These are phyloP conservation scores for Plantago coronopus DNA, from an alignment of 305 asterid species.

Conservation along the genomic window DNA sequence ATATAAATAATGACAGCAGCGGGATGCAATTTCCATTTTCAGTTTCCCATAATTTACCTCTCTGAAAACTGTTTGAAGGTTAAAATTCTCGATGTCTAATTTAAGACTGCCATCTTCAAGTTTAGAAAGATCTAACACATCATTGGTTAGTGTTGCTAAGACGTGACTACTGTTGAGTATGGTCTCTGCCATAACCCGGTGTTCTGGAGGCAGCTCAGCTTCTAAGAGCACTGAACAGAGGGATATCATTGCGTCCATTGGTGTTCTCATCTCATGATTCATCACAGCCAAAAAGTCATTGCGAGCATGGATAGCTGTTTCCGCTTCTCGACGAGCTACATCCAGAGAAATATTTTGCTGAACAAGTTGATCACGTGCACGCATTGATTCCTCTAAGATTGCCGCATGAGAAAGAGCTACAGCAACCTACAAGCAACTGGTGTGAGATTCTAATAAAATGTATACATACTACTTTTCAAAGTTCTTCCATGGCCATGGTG, in stretches of 20 bases:
- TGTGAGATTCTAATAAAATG: background rate
- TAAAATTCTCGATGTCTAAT: conserved; percentile 43
- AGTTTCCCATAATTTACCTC: conserved; percentile 36
- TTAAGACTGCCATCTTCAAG: conserved; percentile 72
- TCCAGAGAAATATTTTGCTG: conserved; percentile 66
- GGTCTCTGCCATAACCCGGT: conserved; percentile 65
- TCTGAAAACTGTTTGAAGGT: conserved; percentile 47
- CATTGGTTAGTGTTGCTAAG: conserved; percentile 61
- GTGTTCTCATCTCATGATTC: conserved; percentile 87
- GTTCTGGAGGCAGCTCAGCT: conserved; percentile 64
- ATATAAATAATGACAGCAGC: conserved; percentile 6
- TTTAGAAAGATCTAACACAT: conserved; percentile 64
- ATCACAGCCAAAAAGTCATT: conserved; percentile 72
- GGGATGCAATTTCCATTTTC: background rate
- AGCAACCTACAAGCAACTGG: conserved; percentile 47
- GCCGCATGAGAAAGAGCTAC: conserved; percentile 90
- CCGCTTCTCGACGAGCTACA: conserved; percentile 70
- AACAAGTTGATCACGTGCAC: conserved; percentile 65
- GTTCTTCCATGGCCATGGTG: background rate
- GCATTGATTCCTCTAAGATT: conserved; percentile 66
- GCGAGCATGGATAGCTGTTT: conserved; percentile 59
- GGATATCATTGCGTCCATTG: conserved; percentile 64
- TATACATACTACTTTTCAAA: background rate
- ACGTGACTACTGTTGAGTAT: conserved; percentile 68
- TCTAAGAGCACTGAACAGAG: conserved; percentile 68